Percentiles rank a stretch among this genome's conserved stretches.
phyloP scores from a whole-genome alignment of 2,329 filamentous ascomycete genomes.

The Fonsecaea pugnacius region DNA sequence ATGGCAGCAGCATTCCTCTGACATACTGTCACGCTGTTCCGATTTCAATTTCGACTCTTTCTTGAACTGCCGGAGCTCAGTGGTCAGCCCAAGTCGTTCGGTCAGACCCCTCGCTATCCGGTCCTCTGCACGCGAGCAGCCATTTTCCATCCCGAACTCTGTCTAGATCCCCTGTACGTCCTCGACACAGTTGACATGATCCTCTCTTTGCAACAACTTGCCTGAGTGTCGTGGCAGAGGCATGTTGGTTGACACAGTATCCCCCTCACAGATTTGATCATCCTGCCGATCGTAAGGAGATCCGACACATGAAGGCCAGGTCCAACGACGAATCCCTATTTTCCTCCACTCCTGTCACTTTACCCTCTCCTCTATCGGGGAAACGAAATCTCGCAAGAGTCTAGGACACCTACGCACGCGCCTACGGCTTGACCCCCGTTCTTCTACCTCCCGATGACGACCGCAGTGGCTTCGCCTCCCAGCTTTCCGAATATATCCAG shows the following conservation, averaged over 20 bases:
- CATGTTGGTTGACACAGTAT: slow-evolving; percentile 19
- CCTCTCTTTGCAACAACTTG: not conserved
- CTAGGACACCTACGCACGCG: not conserved
- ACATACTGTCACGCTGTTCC: slow-evolving; percentile 17
- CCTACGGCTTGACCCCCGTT: not conserved
- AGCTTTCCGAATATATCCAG: slow-evolving; percentile 65
- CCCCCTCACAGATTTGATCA: slow-evolving; percentile 7
- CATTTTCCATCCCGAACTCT: slow-evolving; percentile 4
- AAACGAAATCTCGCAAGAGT: slow-evolving; percentile 4
- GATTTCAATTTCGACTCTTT: slow-evolving; percentile 1
- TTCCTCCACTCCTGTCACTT: slow-evolving; percentile 18
- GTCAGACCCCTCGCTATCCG: slow-evolving; percentile 29
- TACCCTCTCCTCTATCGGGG: slow-evolving; percentile 1
- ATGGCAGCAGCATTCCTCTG: slow-evolving; percentile 8
- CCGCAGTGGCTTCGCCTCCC: slow-evolving; percentile 68
- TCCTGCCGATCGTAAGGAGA: slow-evolving; percentile 22
- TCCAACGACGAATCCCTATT: slow-evolving; percentile 22
- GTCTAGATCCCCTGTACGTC: slow-evolving; percentile 23
- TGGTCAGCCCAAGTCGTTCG: slow-evolving; percentile 19
- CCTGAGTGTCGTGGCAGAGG: not conserved
- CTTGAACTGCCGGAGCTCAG: slow-evolving; percentile 17
- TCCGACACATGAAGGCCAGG: slow-evolving; percentile 37
- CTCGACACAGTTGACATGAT: slow-evolving; percentile 1
- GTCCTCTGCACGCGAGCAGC: slow-evolving; percentile 33
- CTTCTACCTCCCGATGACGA: slow-evolving; percentile 54